Conservation (phyloP, 192 early-diverging fungal genomes). For the Polychytrium aggregatum region DNA sequence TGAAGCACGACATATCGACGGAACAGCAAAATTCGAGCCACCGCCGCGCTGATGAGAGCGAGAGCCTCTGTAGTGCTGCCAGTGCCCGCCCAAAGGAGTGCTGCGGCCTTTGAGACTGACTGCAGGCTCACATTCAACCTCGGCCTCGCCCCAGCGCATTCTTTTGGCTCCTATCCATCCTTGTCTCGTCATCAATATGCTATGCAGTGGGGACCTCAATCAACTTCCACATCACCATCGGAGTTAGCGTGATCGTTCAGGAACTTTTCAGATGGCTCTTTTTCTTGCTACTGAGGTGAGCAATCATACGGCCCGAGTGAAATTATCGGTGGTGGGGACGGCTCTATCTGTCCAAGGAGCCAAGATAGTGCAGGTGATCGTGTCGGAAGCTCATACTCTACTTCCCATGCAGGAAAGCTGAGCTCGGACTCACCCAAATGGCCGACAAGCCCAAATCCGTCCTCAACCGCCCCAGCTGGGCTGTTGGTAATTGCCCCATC, state of each 20-base stretch:
- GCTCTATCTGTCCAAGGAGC: too few relatives aligned
- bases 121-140: too few relatives aligned
- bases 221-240: conserved; percentile 1
- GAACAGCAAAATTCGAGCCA: neutral
- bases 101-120: too few relatives aligned
- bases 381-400: too few relatives aligned
- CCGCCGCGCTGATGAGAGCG: too few relatives aligned
- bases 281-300: neutral
- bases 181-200: conserved; percentile 65
- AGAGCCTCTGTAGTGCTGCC: too few relatives aligned
- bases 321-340: neutral
- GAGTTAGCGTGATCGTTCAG: conserved; percentile 4
- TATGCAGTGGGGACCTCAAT: conserved; percentile 31
- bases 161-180: conserved; percentile 67
- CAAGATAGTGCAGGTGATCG: too few relatives aligned
- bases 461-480: conserved; percentile 49
- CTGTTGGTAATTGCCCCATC: conserved; percentile 37
- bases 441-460: conserved; percentile 50
- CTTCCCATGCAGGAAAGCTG: conserved; percentile 59
- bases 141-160: too few relatives aligned
- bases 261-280: neutral
- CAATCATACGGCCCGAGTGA: neutral
- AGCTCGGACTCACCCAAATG: conserved; percentile 50
- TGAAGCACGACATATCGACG: too few relatives aligned
- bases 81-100: too few relatives aligned